Conservation (phyloP, 2,329 filamentous ascomycete genomes). For the Diaporthe sp. region DNA sequence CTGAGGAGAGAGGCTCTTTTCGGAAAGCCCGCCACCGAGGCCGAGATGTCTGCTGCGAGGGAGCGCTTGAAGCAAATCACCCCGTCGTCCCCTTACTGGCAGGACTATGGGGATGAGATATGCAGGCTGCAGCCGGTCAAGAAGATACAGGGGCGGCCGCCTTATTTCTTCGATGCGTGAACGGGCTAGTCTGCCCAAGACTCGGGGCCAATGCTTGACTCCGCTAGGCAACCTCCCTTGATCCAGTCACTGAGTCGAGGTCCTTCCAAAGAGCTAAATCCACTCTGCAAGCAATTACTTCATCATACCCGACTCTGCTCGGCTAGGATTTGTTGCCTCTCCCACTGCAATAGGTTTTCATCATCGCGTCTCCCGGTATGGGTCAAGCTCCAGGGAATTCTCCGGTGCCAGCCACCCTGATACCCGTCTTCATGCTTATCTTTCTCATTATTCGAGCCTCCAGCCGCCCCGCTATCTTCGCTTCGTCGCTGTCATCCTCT, state of each 20-base stretch:
- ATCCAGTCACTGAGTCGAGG: neutral
- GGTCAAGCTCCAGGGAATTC: neutral
- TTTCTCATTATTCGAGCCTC: constrained; percentile 23
- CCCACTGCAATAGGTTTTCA: neutral
- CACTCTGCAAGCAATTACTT: neutral
- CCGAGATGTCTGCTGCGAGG: neutral
- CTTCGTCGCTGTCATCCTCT: neutral
- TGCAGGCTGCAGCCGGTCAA: neutral
- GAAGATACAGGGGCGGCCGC: neutral
- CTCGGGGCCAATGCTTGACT: neutral
- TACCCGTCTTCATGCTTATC: constrained; percentile 11
- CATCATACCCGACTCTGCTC: neutral
- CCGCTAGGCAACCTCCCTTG: too few relatives aligned
- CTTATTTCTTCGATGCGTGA: neutral
- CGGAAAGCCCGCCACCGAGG: neutral
- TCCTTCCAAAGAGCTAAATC: neutral
- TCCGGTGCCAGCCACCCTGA: neutral
- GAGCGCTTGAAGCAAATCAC: neutral
- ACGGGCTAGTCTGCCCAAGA: neutral
- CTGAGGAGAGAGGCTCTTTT: too few relatives aligned
- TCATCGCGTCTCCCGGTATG: neutral
- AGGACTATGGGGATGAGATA: neutral
- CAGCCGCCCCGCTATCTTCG: neutral
- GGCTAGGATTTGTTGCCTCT: too few relatives aligned
- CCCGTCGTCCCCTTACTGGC: neutral